Base-by-base conservation (phyloP, 768 basidiomycete species). In the Suillus variegatus region DNA sequence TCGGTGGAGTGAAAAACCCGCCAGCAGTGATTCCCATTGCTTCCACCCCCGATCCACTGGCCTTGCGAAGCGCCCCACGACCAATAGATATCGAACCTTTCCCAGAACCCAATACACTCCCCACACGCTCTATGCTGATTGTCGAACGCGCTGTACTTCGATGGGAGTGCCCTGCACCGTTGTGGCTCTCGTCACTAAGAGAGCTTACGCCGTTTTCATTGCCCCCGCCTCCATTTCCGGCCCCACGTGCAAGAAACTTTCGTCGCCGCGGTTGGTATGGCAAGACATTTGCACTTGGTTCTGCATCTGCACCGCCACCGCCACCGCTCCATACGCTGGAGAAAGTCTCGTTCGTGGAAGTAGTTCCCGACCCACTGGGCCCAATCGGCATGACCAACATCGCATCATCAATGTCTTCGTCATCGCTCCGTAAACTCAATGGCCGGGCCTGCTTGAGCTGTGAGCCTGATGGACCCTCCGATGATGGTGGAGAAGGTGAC, bases 381-480 rank as follows among this genome's bases (percentile, higher is more conserved):
- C 86, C 89, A 62, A 90, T 82, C 4, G 88, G 86, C 89, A 89
- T 90, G 18, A 89, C 86, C 52, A 90, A 82, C 85, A 90, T 88
- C 43, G 82, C 86, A 71, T 92, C 91, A 68, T 92, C 90, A 55
- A 90, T 85, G 44, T 92, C 92, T 64, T 92, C 89, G 28, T 88
- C 88, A 62, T 86, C 86, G 12, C 79, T 73, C 6, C 71, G 70
- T 10, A 80, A 68, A 55, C 71, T 75, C 54, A 70, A 67, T 25
- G 67, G 75, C 38, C 66, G 71, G n/a, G 18, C 66, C 43, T 28
- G 64, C 47, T 67, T 74, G 35, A 67, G 72, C 5, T 74, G 71
- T 28, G 73, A 75, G 13, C 56, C 65, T 35, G 70, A 73, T 43
- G 67, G 74, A 43, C 44, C 65, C 10, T 66, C 70, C 28, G 64